A percentile compares a stretch with the other conserved stretches of the same genome.
Evolutionary conservation across 1,284 basidiomycete genomes (phyloP).

Genomic region (Sporisorium exsertum): DNA sequence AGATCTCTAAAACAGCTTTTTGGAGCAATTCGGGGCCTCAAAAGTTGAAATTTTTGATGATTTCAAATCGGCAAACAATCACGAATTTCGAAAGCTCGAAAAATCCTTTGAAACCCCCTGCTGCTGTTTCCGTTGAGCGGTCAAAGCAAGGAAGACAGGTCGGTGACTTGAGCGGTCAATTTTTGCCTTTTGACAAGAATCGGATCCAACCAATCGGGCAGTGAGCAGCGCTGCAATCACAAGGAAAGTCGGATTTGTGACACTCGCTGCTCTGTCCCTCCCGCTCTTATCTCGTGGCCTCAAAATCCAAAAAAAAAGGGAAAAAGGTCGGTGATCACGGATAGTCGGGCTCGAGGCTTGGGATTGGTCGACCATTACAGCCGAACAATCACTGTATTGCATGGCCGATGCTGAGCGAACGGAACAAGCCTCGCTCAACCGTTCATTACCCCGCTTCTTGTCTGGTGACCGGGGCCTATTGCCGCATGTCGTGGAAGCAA

Average conservation of each 20-base stretch:
- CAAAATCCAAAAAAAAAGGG: not conserved
- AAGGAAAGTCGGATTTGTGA: constrained; percentile 4
- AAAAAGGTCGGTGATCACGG: constrained; percentile 2
- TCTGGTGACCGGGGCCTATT: not conserved
- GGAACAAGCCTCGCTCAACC: not conserved
- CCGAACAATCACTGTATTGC: constrained; percentile 12
- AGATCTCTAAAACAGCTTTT: no score
- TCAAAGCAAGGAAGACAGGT: not conserved
- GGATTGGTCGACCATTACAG: constrained; percentile 19
- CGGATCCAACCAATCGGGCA: not conserved
- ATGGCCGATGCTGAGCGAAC: constrained; percentile 4
- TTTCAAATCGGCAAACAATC: no score
- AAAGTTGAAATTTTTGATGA: no score
- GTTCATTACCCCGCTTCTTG: constrained; percentile 20
- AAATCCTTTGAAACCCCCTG: no score
- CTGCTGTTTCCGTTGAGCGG: not conserved
- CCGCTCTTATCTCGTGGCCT: no score
- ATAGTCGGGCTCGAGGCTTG: constrained; percentile 2
- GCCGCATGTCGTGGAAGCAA: not conserved
- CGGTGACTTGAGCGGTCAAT: constrained; percentile 5
- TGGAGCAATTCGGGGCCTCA: no score
- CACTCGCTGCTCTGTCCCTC: not conserved
- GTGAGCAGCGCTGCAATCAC: not conserved
- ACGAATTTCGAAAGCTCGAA: no score
- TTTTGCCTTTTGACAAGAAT: not conserved